phyloP scores from a whole-genome alignment of 768 basidiomycete species.

The Amanita molliuscula region DNA sequence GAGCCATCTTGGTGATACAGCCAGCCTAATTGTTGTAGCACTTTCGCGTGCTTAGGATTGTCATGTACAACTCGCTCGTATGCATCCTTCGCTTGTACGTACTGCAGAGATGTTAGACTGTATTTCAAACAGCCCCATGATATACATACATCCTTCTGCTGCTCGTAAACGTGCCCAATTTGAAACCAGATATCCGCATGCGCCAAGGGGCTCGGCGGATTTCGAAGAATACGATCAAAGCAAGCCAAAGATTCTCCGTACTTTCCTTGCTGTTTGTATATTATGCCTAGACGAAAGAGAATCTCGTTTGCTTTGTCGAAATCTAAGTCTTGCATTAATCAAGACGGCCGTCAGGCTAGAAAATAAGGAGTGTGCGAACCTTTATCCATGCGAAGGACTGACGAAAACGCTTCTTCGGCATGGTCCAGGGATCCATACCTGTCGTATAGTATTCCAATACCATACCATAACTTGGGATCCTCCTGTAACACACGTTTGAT shows the following conservation, averaged over 20 bases:
- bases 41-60: slow-evolving; percentile 92
- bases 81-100: slow-evolving; percentile 83
- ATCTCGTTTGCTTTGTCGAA: slow-evolving; percentile 99
- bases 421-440: slow-evolving; percentile 97
- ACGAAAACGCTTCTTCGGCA: slow-evolving; percentile 96
- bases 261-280: slow-evolving; percentile 98
- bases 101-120: slow-evolving; percentile 34
- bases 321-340: slow-evolving; percentile 45
- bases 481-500: slow-evolving; percentile 32
- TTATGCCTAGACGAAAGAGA: slow-evolving; percentile 94
- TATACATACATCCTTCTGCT: slow-evolving; percentile 79
- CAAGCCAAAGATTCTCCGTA: slow-evolving; percentile 82
- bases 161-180: slow-evolving; percentile 97
- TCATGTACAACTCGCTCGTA: slow-evolving; percentile 93
- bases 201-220: slow-evolving; percentile 90
- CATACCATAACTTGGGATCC: slow-evolving; percentile 99
- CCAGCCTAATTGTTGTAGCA: slow-evolving; percentile 96
- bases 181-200: slow-evolving; percentile 99
- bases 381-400: slow-evolving; percentile 94
- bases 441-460: slow-evolving; percentile 98
- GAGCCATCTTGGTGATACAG: slow-evolving; percentile 94
- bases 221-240: slow-evolving; percentile 93
- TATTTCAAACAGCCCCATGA: background rate
- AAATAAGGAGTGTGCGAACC: slow-evolving; percentile 40
- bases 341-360: slow-evolving; percentile 11